Evolutionary conservation across 306 rosid genomes (phyloP).

Genomic region (Begonia loranthoides): DNA sequence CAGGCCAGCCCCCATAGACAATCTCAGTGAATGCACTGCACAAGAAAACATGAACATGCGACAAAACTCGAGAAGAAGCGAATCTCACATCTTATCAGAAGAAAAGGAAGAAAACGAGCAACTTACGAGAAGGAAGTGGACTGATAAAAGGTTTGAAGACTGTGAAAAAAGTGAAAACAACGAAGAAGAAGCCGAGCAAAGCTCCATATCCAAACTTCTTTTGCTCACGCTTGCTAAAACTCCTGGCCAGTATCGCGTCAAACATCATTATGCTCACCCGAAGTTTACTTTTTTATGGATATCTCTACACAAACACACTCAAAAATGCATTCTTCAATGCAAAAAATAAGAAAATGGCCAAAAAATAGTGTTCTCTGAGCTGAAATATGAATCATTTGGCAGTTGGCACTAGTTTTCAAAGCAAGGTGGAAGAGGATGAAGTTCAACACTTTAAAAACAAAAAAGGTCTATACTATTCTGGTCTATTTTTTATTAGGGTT

Average conservation of each 20-base stretch:
- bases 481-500: no score
- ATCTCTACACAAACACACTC: no score
- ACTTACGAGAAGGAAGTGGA: conserved; percentile 54
- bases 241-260: conserved; percentile 50
- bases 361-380: no score
- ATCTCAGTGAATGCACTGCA: conserved; percentile 47
- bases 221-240: conserved; percentile 75
- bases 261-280: conserved; percentile 20
- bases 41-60: conserved; percentile 1
- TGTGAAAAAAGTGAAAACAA: conserved; percentile 46
- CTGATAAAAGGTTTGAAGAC: conserved; percentile 55
- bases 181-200: conserved; percentile 36
- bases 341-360: background rate
- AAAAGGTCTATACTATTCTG: no score
- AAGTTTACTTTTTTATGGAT: conserved; percentile 1
- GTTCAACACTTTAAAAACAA: no score
- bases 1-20: conserved; percentile 21
- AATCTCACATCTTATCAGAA: background rate
- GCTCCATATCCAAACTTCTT: conserved; percentile 70
- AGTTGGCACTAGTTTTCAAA: no score
- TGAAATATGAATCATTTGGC: no score
- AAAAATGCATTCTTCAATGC: background rate
- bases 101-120: background rate
- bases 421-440: no score
- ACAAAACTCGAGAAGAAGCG: no score